These are phyloP conservation scores for Austroboletus eburneus DNA, from an alignment of 768 basidiomycete species.

Conservation along the genomic window DNA sequence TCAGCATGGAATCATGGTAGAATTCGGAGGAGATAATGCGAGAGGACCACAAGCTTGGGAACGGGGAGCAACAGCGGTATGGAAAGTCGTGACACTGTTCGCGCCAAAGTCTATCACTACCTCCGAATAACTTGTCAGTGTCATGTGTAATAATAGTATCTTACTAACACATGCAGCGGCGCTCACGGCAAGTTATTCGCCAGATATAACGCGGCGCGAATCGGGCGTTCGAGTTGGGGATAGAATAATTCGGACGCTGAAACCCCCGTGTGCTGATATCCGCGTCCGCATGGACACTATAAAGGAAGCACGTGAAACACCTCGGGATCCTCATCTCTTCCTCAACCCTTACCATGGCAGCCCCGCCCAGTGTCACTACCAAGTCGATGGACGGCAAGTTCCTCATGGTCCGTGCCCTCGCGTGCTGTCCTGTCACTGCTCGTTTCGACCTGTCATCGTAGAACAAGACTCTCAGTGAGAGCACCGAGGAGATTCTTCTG, in stretches of 20 bases:
- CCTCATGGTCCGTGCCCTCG: slow-evolving; percentile 45
- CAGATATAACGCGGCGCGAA: no score
- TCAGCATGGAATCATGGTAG: slow-evolving; percentile 75
- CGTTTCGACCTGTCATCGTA: slow-evolving; percentile 22
- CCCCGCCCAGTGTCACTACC: slow-evolving; percentile 55
- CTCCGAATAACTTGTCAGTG: no score
- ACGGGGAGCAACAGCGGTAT: slow-evolving; percentile 72
- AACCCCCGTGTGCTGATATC: no score
- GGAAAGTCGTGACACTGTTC: slow-evolving; percentile 74
- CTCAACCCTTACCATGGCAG: slow-evolving; percentile 48
- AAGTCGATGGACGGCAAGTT: slow-evolving; percentile 61
- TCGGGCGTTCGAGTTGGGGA: no score
- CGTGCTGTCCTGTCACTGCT: background rate
- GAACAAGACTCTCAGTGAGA: slow-evolving; percentile 68
- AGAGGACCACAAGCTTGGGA: slow-evolving; percentile 86
- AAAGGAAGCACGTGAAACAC: slow-evolving; percentile 1
- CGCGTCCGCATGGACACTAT: slow-evolving; percentile 3
- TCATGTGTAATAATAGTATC: no score
- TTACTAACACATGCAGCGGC: no score
- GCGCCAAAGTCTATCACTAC: slow-evolving; percentile 19
- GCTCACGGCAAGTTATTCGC: no score
- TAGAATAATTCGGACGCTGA: no score
- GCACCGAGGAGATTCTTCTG: slow-evolving; percentile 56
- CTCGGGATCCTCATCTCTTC: background rate
- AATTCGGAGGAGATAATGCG: slow-evolving; percentile 76